Evolutionary conservation across 2,329 filamentous ascomycete genomes (phyloP).

Genomic region (Didymosphaeria variabile): DNA sequence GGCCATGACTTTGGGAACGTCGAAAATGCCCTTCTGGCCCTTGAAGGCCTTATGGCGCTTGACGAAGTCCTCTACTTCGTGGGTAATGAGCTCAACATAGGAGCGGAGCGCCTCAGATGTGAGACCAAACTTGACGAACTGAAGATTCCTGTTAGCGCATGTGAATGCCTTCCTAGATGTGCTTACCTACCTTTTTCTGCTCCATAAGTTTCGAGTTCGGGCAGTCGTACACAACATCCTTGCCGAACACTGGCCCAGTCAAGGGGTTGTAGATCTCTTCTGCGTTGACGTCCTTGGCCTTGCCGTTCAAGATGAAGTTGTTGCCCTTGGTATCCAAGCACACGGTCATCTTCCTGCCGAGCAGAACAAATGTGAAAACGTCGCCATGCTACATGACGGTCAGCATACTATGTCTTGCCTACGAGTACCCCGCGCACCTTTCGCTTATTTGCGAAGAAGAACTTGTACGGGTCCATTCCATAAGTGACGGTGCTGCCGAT

Average conservation of each 20-base stretch:
- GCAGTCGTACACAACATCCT: conserved; percentile 89
- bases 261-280: conserved; percentile 89
- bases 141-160: conserved; percentile 20
- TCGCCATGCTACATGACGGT: conserved; percentile 74
- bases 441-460: conserved; percentile 76
- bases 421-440: conserved; percentile 66
- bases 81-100: conserved; percentile 81
- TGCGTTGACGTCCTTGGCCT: conserved; percentile 86
- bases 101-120: conserved; percentile 77
- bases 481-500: conserved; percentile 93
- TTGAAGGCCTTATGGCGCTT: conserved; percentile 73
- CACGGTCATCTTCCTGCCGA: conserved; percentile 90
- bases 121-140: conserved; percentile 84
- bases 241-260: conserved; percentile 76
- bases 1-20: conserved; percentile 79
- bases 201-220: conserved; percentile 94
- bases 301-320: conserved; percentile 91
- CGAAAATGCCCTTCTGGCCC: conserved; percentile 71
- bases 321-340: conserved; percentile 84
- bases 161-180: not conserved
- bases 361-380: conserved; percentile 86
- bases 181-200: conserved; percentile 80
- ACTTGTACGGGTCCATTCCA: conserved; percentile 90
- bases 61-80: conserved; percentile 78
- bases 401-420: conserved; percentile 25